Conservation (phyloP, 192 early-diverging fungal species). For the Phycomyces blakesleeanus region DNA sequence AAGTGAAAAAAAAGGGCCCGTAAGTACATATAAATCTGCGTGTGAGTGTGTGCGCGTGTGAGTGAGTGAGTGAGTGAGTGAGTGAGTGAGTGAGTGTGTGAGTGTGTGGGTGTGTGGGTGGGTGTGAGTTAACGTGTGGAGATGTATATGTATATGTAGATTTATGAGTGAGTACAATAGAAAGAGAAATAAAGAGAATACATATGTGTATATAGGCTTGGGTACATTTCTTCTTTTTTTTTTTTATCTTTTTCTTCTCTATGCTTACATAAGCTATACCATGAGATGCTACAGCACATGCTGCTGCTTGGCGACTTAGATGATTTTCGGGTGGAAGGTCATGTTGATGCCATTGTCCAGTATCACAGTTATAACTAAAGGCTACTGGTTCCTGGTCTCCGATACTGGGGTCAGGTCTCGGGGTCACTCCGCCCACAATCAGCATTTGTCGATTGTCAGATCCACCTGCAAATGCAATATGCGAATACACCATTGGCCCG, state of each 20-base stretch:
- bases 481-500: slow-evolving; percentile 28
- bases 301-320: slow-evolving; percentile 26
- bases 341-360: slow-evolving; percentile 25
- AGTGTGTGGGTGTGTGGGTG: no score
- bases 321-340: slow-evolving; percentile 15
- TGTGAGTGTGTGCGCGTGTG: background rate
- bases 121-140: background rate
- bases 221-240: no score
- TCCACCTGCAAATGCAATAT: slow-evolving; percentile 22
- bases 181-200: no score
- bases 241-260: no score
- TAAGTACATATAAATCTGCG: background rate
- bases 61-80: background rate
- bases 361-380: slow-evolving; percentile 21
- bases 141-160: no score
- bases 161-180: no score
- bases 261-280: slow-evolving; percentile 33
- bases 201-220: no score
- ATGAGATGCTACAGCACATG: background rate
- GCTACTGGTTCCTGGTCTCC: slow-evolving; percentile 6
- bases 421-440: slow-evolving; percentile 25
- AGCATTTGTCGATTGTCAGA: slow-evolving; percentile 13
- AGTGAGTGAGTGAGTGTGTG: no score
- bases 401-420: background rate
- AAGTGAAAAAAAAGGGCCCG: background rate